Conservation (phyloP, 495 filamentous ascomycete species). For the Lindgomyces ingoldianus region DNA sequence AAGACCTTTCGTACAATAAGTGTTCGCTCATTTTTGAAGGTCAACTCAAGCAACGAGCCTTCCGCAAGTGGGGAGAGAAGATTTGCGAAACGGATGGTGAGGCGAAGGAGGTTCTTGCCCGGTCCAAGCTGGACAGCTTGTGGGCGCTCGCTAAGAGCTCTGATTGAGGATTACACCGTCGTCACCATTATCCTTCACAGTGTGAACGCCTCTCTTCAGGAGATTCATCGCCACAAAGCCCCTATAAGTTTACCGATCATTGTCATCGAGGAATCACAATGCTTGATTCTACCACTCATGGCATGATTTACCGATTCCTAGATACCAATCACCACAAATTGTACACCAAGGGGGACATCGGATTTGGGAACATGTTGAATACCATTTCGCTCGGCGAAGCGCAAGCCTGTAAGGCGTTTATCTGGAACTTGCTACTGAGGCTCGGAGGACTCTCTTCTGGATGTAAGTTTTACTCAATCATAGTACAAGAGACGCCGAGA, state of each 20-base stretch:
- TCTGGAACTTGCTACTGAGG: too few relatives aligned
- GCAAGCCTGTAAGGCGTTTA: too few relatives aligned
- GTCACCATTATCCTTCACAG: background rate
- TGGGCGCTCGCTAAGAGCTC: conserved; percentile 86
- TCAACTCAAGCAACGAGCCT: conserved; percentile 71
- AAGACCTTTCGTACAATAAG: conserved; percentile 76
- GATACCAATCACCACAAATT: too few relatives aligned
- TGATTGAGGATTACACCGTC: background rate
- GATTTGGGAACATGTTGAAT: too few relatives aligned
- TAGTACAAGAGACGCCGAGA: conserved; percentile 13
- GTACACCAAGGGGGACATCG: too few relatives aligned
- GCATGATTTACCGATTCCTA: too few relatives aligned
- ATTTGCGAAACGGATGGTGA: conserved; percentile 86
- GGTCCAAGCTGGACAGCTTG: conserved; percentile 89
- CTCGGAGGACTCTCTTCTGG: background rate
- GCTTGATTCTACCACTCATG: too few relatives aligned
- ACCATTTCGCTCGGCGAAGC: too few relatives aligned
- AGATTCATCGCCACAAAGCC: too few relatives aligned
- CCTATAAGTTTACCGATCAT: too few relatives aligned
- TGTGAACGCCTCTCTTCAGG: background rate
- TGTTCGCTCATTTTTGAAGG: conserved; percentile 87
- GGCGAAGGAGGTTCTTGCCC: conserved; percentile 75
- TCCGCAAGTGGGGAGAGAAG: conserved; percentile 82
- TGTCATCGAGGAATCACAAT: too few relatives aligned
- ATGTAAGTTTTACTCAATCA: conserved; percentile 31